A percentile compares a stretch with the other conserved stretches of the same genome.
These are phyloP conservation scores for Colletotrichum sojae DNA, from an alignment of 2,329 filamentous ascomycete species.

Conservation along the genomic window DNA sequence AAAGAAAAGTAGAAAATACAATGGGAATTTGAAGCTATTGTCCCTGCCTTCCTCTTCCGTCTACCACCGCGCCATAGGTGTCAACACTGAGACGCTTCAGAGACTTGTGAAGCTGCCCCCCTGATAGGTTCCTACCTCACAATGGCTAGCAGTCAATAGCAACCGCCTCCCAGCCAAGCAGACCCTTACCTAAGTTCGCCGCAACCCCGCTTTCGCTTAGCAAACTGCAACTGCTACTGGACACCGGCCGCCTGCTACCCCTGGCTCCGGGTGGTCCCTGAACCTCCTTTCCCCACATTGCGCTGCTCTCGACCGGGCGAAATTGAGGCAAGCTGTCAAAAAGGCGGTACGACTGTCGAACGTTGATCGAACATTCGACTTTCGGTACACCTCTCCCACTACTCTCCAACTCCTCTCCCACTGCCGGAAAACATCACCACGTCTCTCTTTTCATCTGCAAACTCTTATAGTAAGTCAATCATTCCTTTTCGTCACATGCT, in stretches of 20 bases:
- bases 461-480: slow-evolving; percentile 12
- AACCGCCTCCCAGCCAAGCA: slow-evolving; percentile 21
- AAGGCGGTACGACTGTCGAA: slow-evolving; percentile 43
- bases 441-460: slow-evolving; percentile 1
- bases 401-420: slow-evolving; percentile 46
- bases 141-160: background rate
- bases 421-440: slow-evolving; percentile 11
- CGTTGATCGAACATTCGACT: slow-evolving; percentile 31
- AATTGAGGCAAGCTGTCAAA: slow-evolving; percentile 54
- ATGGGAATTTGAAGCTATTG: background rate
- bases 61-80: background rate
- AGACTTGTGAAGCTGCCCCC: background rate
- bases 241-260: slow-evolving; percentile 32
- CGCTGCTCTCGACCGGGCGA: slow-evolving; percentile 37
- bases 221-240: slow-evolving; percentile 26
- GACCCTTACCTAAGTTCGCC: slow-evolving; percentile 37
- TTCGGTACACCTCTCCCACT: slow-evolving; percentile 28
- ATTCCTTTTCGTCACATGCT: background rate
- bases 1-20: no score
- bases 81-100: slow-evolving; percentile 11
- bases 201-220: slow-evolving; percentile 38
- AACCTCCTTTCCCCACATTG: slow-evolving; percentile 48
- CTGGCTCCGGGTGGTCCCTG: slow-evolving; percentile 39
- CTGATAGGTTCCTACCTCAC: no score
- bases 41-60: background rate